Conservation (phyloP, 2,329 filamentous ascomycete genomes). For the Zarea fungicola region DNA sequence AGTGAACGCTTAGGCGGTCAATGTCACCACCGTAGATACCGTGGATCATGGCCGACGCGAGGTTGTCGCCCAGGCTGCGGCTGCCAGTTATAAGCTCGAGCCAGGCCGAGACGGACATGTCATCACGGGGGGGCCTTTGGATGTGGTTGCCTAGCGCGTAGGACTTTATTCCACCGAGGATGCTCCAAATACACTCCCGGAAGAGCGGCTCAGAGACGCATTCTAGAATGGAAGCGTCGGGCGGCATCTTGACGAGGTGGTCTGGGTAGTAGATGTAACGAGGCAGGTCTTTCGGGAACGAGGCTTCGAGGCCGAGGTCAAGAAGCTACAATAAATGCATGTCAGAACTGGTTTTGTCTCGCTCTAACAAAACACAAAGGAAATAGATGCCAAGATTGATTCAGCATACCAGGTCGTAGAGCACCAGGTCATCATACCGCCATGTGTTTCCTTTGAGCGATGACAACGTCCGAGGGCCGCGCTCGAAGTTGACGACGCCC, state of each 20-base stretch:
- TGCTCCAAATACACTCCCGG: slow-evolving; percentile 24
- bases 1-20: slow-evolving; percentile 68
- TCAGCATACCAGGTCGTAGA: slow-evolving; percentile 62
- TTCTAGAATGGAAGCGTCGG: slow-evolving; percentile 21
- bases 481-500: slow-evolving; percentile 66
- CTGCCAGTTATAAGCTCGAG: slow-evolving; percentile 26
- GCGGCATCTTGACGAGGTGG: slow-evolving; percentile 43
- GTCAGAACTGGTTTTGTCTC: neutral
- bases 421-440: slow-evolving; percentile 56
- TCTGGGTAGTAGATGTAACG: slow-evolving; percentile 89
- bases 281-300: slow-evolving; percentile 40
- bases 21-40: slow-evolving; percentile 92
- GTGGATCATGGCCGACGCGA: slow-evolving; percentile 72
- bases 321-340: slow-evolving; percentile 21
- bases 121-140: slow-evolving; percentile 13
- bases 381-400: neutral
- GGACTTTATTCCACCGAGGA: slow-evolving; percentile 13
- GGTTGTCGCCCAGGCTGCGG: slow-evolving; percentile 55
- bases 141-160: neutral
- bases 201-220: slow-evolving; percentile 29
- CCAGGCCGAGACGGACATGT: slow-evolving; percentile 34
- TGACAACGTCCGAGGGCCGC: slow-evolving; percentile 73
- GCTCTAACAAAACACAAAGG: too few relatives aligned
- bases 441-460: slow-evolving; percentile 36
- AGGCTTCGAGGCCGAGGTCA: slow-evolving; percentile 37